Evolutionary conservation across 2,329 filamentous ascomycete species (phyloP).

Genomic region (Fusarium papillatum): DNA sequence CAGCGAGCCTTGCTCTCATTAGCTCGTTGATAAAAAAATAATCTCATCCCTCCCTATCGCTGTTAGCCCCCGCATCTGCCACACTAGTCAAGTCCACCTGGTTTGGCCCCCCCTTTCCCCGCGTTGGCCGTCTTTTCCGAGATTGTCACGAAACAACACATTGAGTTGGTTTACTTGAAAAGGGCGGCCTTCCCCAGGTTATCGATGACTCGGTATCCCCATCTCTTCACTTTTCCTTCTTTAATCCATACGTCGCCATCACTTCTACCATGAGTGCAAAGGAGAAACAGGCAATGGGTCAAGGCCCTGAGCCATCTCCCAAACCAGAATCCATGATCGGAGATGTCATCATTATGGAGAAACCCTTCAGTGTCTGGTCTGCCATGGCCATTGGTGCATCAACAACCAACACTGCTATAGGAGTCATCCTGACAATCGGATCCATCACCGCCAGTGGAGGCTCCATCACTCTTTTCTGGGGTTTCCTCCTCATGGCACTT

Average conservation of each 20-base stretch:
- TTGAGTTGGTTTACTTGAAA: neutral
- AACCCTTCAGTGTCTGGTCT: neutral
- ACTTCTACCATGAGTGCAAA: neutral
- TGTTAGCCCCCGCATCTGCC: neutral
- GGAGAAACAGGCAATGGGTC: neutral
- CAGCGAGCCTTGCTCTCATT: neutral
- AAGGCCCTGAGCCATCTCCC: neutral
- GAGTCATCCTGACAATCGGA: neutral
- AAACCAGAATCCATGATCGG: neutral
- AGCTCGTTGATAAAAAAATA: neutral
- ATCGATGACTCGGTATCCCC: neutral
- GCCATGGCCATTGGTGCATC: neutral
- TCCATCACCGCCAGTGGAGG: neutral
- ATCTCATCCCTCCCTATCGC: neutral
- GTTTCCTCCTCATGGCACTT: neutral
- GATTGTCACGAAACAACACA: neutral
- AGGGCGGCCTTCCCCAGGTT: neutral
- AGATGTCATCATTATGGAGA: neutral
- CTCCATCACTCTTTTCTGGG: neutral
- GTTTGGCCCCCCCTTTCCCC: neutral
- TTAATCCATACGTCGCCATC: rapidly evolving
- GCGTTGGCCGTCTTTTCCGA: neutral
- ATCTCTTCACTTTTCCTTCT: neutral
- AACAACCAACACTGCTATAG: neutral
- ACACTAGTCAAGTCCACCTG: neutral